phyloP scores from a whole-genome alignment of 2,329 filamentous ascomycete genomes.

The Arthrobotrys iridis region DNA sequence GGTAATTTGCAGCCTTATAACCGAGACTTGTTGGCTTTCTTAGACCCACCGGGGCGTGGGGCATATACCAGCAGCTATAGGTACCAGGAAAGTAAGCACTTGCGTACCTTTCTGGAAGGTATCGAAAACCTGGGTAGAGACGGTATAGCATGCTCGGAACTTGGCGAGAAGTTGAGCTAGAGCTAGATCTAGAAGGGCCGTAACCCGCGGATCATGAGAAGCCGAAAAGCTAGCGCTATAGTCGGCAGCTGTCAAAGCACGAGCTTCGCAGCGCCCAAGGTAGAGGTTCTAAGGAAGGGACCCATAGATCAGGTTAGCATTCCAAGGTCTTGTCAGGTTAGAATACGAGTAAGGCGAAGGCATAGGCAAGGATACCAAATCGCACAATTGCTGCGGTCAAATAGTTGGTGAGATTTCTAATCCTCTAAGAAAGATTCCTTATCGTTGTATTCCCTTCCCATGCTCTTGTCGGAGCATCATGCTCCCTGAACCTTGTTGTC shows the following conservation, averaged over 20 bases:
- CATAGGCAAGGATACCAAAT: conserved; percentile 7
- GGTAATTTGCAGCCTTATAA: conserved; percentile 42
- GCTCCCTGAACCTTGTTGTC: conserved; percentile 26
- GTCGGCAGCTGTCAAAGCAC: conserved; percentile 10
- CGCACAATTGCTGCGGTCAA: neutral
- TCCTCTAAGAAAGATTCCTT: conserved; percentile 5
- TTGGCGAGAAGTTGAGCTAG: conserved; percentile 24
- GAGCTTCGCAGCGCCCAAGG: conserved; percentile 30
- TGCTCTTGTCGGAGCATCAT: neutral
- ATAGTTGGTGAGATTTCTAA: neutral
- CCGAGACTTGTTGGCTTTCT: conserved; percentile 13
- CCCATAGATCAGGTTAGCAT: conserved; percentile 43
- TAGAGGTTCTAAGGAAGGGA: conserved; percentile 2
- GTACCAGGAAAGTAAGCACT: conserved; percentile 13
- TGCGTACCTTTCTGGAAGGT: conserved; percentile 9
- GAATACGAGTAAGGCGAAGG: conserved; percentile 27
- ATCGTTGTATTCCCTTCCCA: neutral
- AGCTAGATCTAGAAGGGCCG: neutral
- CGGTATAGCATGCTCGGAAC: conserved; percentile 33
- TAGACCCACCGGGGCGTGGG: neutral
- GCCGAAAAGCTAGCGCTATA: neutral
- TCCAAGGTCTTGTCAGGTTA: conserved; percentile 4
- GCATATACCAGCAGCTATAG: neutral
- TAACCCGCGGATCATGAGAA: conserved; percentile 1
- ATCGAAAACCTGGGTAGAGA: conserved; percentile 31